Conservation (phyloP, 371 early-diverging fungal genomes). For the Chytridiales sp. region DNA sequence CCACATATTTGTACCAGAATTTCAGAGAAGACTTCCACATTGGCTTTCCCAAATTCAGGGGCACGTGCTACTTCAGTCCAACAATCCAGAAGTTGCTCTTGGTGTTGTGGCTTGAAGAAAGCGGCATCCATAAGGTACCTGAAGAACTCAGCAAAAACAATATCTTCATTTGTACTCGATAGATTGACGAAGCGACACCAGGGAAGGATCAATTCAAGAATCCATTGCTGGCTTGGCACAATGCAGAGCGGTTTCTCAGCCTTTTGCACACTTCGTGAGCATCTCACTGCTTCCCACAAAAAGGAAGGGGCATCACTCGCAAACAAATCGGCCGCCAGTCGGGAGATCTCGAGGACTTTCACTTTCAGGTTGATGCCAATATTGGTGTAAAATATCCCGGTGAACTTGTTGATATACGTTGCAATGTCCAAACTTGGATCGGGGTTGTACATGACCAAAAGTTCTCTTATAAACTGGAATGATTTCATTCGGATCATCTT, state of each 20-base stretch:
- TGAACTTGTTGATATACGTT: constrained; percentile 17
- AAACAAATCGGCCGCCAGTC: constrained; percentile 33
- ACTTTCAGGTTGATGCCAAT: constrained; percentile 27
- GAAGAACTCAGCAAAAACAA: constrained; percentile 45
- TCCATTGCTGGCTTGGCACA: constrained; percentile 36
- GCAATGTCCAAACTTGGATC: constrained; percentile 34
- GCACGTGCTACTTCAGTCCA: constrained; percentile 34
- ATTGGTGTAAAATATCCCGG: constrained; percentile 38
- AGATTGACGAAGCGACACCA: constrained; percentile 45
- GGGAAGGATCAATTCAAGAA: constrained; percentile 43
- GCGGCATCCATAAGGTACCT: constrained; percentile 48
- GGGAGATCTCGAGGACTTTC: constrained; percentile 30
- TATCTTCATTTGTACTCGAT: constrained; percentile 25
- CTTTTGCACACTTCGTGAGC: constrained; percentile 40
- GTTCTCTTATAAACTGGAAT: constrained; percentile 43
- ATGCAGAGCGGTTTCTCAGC: constrained; percentile 23
- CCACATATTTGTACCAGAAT: constrained; percentile 40
- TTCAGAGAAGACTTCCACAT: constrained; percentile 37
- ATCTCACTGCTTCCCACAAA: constrained; percentile 52
- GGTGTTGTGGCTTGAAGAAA: constrained; percentile 34
- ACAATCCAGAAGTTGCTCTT: constrained; percentile 30
- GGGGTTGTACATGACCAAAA: constrained; percentile 40
- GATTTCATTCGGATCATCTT: constrained; percentile 35
- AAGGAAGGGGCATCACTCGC: constrained; percentile 40
- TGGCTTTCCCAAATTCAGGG: constrained; percentile 32